A percentile compares a stretch with the other conserved stretches of the same genome.
Evolutionary conservation across 441 rosid species (phyloP).

Genomic region (Adansonia grandidieri): DNA sequence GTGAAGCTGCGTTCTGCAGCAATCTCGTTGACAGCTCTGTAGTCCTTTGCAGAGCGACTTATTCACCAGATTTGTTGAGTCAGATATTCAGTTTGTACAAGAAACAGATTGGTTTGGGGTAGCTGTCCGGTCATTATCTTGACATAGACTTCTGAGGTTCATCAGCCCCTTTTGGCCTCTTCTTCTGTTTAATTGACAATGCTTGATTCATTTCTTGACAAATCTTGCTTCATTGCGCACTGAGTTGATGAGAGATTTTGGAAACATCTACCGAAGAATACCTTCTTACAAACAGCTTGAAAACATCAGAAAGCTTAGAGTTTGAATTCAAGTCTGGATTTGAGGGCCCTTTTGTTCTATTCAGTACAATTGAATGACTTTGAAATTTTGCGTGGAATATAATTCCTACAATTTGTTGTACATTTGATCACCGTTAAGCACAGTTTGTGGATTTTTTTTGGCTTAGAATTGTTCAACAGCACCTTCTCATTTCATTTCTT

Average conservation of each 20-base stretch:
- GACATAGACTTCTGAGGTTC: neutral
- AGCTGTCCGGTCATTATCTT: neutral
- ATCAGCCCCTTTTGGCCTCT: neutral
- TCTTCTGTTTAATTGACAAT: neutral
- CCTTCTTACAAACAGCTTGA: neutral
- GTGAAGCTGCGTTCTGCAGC: constrained; percentile 89
- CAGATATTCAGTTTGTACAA: neutral
- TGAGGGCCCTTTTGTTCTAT: neutral
- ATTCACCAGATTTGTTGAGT: constrained; percentile 33
- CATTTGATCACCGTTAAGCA: neutral
- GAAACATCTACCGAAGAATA: neutral
- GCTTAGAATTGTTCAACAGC: neutral
- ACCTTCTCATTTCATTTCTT: neutral
- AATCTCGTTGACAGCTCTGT: constrained; percentile 65
- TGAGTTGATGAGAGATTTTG: too few relatives aligned
- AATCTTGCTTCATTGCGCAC: neutral
- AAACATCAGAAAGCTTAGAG: neutral
- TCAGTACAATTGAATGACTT: neutral
- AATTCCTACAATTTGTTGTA: neutral
- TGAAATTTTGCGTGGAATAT: neutral
- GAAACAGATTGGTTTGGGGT: neutral
- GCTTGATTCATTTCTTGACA: neutral
- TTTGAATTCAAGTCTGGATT: neutral
- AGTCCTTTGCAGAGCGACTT: constrained; percentile 24
- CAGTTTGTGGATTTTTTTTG: neutral